phyloP scores from a whole-genome alignment of 257 asterid species.

The Salvia miltiorrhiza region DNA sequence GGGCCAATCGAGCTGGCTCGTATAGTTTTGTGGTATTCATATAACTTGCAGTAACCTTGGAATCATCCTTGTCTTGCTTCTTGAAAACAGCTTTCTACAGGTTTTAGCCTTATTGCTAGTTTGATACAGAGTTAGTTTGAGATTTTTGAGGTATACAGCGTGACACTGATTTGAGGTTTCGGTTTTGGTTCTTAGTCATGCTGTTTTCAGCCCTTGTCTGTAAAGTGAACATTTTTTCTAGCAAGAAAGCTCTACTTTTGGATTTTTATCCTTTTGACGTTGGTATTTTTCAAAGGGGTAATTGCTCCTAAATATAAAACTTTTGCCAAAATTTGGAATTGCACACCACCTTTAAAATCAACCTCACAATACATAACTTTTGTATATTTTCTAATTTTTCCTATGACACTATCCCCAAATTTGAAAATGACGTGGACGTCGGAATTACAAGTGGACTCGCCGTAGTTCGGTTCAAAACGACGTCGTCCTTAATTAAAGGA shows the following conservation, averaged over 20 bases:
- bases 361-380: too few relatives aligned
- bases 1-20: conserved; percentile 30
- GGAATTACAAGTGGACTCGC: too few relatives aligned
- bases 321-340: too few relatives aligned
- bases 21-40: conserved; percentile 46
- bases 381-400: too few relatives aligned
- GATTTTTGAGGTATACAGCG: too few relatives aligned
- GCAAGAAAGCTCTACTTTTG: conserved; percentile 9
- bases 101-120: conserved; percentile 28
- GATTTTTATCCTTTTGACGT: background rate
- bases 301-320: too few relatives aligned
- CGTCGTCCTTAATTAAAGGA: too few relatives aligned
- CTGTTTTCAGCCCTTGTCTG: conserved; percentile 22
- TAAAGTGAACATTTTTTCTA: conserved; percentile 23
- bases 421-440: too few relatives aligned
- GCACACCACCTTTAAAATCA: too few relatives aligned
- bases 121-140: conserved; percentile 11
- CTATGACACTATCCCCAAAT: too few relatives aligned
- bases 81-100: conserved; percentile 27
- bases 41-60: conserved; percentile 40
- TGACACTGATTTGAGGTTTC: background rate
- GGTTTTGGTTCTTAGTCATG: too few relatives aligned
- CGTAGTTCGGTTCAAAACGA: too few relatives aligned
- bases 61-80: conserved; percentile 28
- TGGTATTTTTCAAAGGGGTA: background rate